Evolutionary conservation across 129 eudicot species (phyloP), one percentile per base, ranked within the genome.

Genomic region (Mikania micrantha): DNA sequence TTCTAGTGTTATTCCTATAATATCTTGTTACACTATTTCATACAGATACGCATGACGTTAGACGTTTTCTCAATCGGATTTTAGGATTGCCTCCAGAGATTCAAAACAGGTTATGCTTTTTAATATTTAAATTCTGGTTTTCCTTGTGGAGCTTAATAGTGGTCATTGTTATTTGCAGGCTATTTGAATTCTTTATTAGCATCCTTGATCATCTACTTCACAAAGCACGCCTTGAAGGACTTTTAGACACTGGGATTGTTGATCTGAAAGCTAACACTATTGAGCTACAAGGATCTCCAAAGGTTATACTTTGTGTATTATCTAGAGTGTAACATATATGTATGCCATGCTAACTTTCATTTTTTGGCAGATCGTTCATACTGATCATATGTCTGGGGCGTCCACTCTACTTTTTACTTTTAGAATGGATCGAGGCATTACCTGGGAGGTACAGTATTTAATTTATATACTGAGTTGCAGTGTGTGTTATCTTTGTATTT

Each of bases 31-130:
- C n/a, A n/a, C n/a, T n/a, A n/a, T n/a, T n/a, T n/a, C n/a, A n/a
- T n/a, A n/a, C n/a, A n/a, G 99, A 93, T 79, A 89, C 89, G 99
- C 86, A 89, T 17, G 99, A 93, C 85, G 96, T 93, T 44, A 96
- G 99, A 4, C 99, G 99, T 77, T 93, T 93, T 65, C 86, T 93
- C 41, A 93, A 93, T 63, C 77, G 99, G 61, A 84, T 93, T 74
- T 73, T 93, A 59, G 99, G 99, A 60, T 74, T 93, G 67, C 90
- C 99, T 19, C 99, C 99, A 56, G 95, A 86, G 12, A 87, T 93
- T 71, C 99, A 93, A 72, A 93, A 93, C 80, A 85, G 90, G 99
- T 93, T 59, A 80, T 65, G n/a, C n/a, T n/a, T n/a, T n/a, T n/a
- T n/a, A n/a, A n/a, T 72, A 47, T 48, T 45, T 52, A 58, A 12